A percentile compares a stretch with the other conserved stretches of the same genome.
These are phyloP conservation scores for Azolla pinnata DNA, from an alignment of 75 land plant species.

Conservation along the genomic window DNA sequence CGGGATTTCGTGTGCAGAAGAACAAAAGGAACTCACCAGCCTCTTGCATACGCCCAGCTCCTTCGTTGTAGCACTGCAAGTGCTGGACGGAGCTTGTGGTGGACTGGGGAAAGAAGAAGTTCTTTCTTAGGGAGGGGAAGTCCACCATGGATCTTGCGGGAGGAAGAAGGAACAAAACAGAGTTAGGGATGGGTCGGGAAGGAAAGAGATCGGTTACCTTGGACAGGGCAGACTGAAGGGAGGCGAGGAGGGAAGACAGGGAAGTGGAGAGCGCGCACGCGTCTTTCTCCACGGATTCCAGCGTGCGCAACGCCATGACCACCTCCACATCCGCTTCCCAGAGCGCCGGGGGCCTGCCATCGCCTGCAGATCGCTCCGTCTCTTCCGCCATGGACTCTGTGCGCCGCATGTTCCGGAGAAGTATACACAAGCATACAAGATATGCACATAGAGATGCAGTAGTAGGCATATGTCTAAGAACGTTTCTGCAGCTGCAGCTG, in stretches of 20 bases:
- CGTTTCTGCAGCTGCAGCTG: too few species aligned
- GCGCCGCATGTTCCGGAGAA: too few species aligned
- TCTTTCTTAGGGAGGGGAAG: neutral
- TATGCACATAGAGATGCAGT: too few species aligned
- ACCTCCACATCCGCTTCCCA: conserved; percentile 16
- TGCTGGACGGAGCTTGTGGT: conserved; percentile 26
- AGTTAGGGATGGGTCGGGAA: neutral
- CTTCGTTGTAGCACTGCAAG: conserved; percentile 27
- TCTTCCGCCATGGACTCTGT: too few species aligned
- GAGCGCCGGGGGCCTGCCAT: too few species aligned
- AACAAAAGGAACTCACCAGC: too few species aligned
- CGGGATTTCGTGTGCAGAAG: too few species aligned
- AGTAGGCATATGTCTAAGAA: too few species aligned
- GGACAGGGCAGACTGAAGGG: conserved; percentile 68
- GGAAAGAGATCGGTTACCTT: conserved; percentile 52
- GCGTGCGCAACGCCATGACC: conserved; percentile 17
- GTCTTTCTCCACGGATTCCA: conserved; percentile 51
- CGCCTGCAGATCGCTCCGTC: too few species aligned
- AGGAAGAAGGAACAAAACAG: neutral
- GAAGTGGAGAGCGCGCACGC: conserved; percentile 64
- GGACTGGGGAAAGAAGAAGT: conserved; percentile 3
- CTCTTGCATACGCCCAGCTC: conserved; percentile 28
- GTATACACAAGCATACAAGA: too few species aligned
- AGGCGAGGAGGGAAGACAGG: conserved; percentile 58
- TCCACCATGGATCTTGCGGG: neutral